Evolutionary conservation across 805 yeast species (phyloP), one percentile per base, ranked within the genome.

Genomic region (Nematodospora valgi): DNA sequence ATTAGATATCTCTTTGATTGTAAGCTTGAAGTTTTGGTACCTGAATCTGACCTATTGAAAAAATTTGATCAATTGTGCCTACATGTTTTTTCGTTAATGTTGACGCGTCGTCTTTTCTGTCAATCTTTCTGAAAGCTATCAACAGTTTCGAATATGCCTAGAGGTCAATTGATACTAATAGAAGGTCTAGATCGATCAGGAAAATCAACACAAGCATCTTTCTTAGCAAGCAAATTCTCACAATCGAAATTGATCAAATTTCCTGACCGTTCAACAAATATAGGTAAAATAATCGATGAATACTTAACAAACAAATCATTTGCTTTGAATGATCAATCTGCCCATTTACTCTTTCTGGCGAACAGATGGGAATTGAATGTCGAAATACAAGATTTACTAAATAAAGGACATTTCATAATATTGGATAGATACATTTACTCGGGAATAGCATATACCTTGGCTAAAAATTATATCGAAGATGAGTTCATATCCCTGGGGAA

Each of bases 171-270:
- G 24, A 81, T 93, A 15, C 73, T 87, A 1, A 70, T 93, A 2
- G 99, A 93, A 58, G 99, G 99, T 0, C 74, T 93, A 1, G 99
- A 93, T 51, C 64, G 99, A 32, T 82, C 97, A 0, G 99, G 99
- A 0, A 93, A 93, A 51, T 77, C 96, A 3, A 88, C 97, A 0
- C 98, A 93, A 54, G 65, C 67, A 2, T 51, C 61, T 4, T 71
- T 71, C 3, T 53, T 67, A 4, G 35, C 48, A 1, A 32, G 34
- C 9, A 35, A 40, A 20, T 19, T 42, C n/a, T 45, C 61, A 3
- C 33, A 37, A 2, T 47, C 50, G 11, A 64, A 66, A 37, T 58
- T 84, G 23, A 50, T 84, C 42, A 89, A 87, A 56, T 89, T 93
- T 46, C 98, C 98, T 10, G 91, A 89, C 33, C 69, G 98, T 41